Base-by-base conservation (phyloP, 2,329 filamentous ascomycete genomes). In the Apiospora rasikravindrae region DNA sequence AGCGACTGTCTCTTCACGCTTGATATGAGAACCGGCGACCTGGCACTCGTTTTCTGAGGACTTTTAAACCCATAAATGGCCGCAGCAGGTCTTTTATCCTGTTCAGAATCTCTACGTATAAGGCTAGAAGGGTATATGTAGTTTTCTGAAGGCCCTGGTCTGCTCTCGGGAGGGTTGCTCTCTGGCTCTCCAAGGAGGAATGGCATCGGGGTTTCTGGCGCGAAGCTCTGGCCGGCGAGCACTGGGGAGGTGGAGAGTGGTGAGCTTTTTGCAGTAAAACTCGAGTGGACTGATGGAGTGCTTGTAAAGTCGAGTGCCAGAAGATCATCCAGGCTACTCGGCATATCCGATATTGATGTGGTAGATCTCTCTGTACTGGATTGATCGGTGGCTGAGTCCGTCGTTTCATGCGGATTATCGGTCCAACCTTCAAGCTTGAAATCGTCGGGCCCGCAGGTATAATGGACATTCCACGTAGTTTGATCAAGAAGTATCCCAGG, bases 141-240 rank as follows among this genome's bases (percentile, higher is more conserved):
- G 47, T 51, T 51, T 51, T 13, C 47, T n/a, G 47, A 51, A 51
- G 47, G 47, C n/a, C 47, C n/a, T 51, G 47, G 42, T 45, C 42
- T 45, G 42, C 42, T 51, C n/a, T 51, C 47, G 47, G n/a, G 47
- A n/a, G n/a, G 47, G 47, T n/a, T 51, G 47, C 47, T 51, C n/a
- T 51, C 47, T 51, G 47, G 47, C 47, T 51, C 47, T 51, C 47
- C 47, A 51, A 51, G 47, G 47, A n/a, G 47, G n/a, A 51, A 51
- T 51, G 47, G 47, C 47, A 51, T 51, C 47, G n/a, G 47, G n/a
- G 47, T 24, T 51, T 51, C 47, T 51, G n/a, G 47, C n/a, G n/a
- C 47, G 47, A 51, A 11, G n/a, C n/a, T 51, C 47, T 51, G 47
- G 47, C n/a, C 47, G 47, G 47, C 47, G 47, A 51, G 47, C 47